Conservation (phyloP, 768 basidiomycete genomes). For the Albatrellus ellisii region DNA sequence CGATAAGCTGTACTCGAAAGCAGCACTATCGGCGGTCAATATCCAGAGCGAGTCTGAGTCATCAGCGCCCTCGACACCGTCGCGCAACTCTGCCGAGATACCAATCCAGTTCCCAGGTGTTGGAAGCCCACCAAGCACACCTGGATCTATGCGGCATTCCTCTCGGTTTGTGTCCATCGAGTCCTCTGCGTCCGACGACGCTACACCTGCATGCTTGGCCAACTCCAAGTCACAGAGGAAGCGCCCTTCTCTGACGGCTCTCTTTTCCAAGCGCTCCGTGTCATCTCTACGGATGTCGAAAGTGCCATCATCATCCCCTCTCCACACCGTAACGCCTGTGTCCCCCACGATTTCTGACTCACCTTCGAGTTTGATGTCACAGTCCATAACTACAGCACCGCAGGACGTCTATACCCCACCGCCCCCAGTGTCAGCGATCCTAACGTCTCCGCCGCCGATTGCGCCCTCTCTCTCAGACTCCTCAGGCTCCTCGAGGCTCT, state of each 20-base stretch:
- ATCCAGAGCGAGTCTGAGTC: not conserved
- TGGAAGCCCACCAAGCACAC: slow-evolving; percentile 19
- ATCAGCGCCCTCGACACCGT: not conserved
- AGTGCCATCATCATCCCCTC: slow-evolving; percentile 20
- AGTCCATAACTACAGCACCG: slow-evolving; percentile 45
- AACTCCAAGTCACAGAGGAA: slow-evolving; percentile 26
- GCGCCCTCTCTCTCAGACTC: not conserved
- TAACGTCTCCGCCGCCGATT: not conserved
- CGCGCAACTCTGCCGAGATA: slow-evolving; percentile 9
- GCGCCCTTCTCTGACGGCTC: not conserved
- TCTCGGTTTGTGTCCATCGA: slow-evolving; percentile 20
- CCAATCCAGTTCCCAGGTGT: slow-evolving; percentile 33
- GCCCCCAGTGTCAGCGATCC: not conserved
- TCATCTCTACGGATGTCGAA: slow-evolving; percentile 29
- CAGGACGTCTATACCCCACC: not conserved
- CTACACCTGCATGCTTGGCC: slow-evolving; percentile 22
- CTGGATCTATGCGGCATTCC: slow-evolving; percentile 25
- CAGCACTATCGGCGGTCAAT: too few species aligned
- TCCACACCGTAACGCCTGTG: slow-evolving; percentile 18
- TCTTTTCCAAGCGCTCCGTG: slow-evolving; percentile 25
- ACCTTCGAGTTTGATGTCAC: slow-evolving; percentile 22
- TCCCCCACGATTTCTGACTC: slow-evolving; percentile 15
- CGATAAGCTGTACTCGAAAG: too few species aligned
- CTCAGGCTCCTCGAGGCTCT: slow-evolving; percentile 1
- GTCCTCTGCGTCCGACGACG: slow-evolving; percentile 19